Conservation (phyloP, 179 eudicot genomes). For the Amaranthus tricolor region DNA sequence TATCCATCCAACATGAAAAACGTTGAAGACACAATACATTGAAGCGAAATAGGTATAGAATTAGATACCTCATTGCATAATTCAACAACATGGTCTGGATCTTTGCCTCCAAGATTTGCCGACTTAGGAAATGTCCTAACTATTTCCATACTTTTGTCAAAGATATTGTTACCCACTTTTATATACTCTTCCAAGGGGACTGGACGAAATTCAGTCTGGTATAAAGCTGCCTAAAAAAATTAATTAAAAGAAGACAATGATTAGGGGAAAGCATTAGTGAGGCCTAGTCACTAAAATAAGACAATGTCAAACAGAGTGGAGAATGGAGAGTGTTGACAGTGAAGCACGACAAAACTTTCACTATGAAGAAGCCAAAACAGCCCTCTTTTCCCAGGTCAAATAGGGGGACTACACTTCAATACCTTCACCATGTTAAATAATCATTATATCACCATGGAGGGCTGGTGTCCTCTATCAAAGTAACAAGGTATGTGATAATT, state of each 20-base stretch:
- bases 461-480: not conserved
- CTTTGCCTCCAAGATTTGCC: slow-evolving; percentile 88
- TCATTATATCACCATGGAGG: not conserved
- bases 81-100: slow-evolving; percentile 97
- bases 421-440: not conserved
- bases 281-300: not conserved
- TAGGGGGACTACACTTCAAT: not conserved
- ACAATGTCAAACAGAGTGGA: not conserved
- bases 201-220: slow-evolving; percentile 97
- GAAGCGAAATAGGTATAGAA: slow-evolving; percentile 15
- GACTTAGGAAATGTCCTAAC: slow-evolving; percentile 69
- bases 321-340: not conserved
- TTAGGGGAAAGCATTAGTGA: not conserved
- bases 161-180: slow-evolving; percentile 84
- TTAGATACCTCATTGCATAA: slow-evolving; percentile 84
- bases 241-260: slow-evolving; percentile 9
- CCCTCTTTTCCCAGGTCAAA: not conserved
- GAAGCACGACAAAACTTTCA: not conserved
- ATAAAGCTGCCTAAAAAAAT: slow-evolving; percentile 75
- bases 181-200: slow-evolving; percentile 94
- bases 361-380: not conserved
- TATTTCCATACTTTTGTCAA: slow-evolving; percentile 71
- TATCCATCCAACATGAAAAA: not conserved
- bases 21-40: not conserved
- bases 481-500: not conserved